Evolutionary conservation across 768 basidiomycete species (phyloP).

Genomic region (Collybia nuda): DNA sequence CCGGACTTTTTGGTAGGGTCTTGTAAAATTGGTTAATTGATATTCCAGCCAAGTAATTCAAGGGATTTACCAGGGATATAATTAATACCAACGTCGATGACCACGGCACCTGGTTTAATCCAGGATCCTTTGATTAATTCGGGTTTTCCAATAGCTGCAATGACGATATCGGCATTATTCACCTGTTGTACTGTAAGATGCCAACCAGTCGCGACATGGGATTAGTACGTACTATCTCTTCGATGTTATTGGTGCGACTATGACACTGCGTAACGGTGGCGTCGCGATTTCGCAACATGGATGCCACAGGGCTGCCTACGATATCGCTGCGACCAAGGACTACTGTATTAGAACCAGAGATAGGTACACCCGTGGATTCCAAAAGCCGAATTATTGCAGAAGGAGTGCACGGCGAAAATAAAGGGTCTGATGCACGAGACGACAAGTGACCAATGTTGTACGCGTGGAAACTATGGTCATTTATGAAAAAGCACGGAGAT

Average conservation of each 20-base stretch:
- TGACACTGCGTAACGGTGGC: slow-evolving; percentile 99
- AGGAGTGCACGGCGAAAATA: slow-evolving; percentile 95
- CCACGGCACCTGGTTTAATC: slow-evolving; percentile 93
- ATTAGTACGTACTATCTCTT: slow-evolving; percentile 60
- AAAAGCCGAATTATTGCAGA: slow-evolving; percentile 89
- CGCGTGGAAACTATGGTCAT: slow-evolving; percentile 83
- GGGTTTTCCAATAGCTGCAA: slow-evolving; percentile 95
- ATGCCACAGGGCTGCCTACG: slow-evolving; percentile 92
- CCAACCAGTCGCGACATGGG: neutral
- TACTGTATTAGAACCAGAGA: slow-evolving; percentile 81
- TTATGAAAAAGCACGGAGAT: slow-evolving; percentile 4
- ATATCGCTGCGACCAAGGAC: slow-evolving; percentile 98
- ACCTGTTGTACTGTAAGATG: slow-evolving; percentile 44
- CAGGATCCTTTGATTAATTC: slow-evolving; percentile 91
- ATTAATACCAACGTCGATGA: slow-evolving; percentile 98
- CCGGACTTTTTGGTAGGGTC: slow-evolving; percentile 93
- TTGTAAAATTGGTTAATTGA: slow-evolving; percentile 22
- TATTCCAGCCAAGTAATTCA: neutral
- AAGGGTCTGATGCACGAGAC: slow-evolving; percentile 84
- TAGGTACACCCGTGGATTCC: slow-evolving; percentile 77
- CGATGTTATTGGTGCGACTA: slow-evolving; percentile 81
- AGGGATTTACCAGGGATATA: slow-evolving; percentile 74
- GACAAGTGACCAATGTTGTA: slow-evolving; percentile 97
- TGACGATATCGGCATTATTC: slow-evolving; percentile 84
- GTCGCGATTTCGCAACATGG: slow-evolving; percentile 85